Evolutionary conservation across 805 yeast genomes (phyloP).

Genomic region (Wickerhamomyces chaumierensis): DNA sequence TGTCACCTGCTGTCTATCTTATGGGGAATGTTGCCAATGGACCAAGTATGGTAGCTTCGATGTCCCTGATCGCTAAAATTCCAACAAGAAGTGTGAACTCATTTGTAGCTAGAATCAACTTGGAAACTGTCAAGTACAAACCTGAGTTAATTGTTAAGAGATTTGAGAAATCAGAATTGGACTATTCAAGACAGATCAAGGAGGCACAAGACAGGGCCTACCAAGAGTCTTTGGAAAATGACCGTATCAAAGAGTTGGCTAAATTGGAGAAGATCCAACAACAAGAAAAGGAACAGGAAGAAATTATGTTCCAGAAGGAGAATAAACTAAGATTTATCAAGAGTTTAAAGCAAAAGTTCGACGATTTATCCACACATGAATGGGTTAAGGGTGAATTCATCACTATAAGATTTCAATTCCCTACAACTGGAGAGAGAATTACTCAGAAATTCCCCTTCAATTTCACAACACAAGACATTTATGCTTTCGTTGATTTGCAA

Average conservation of each 20-base stretch:
- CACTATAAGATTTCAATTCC: constrained; percentile 41
- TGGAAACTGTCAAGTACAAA: constrained; percentile 40
- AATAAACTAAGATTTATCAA: constrained; percentile 7
- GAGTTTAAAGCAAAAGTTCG: constrained; percentile 5
- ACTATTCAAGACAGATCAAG: constrained; percentile 43
- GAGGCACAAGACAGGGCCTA: constrained; percentile 61
- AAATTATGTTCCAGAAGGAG: constrained; percentile 1
- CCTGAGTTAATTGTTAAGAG: constrained; percentile 52
- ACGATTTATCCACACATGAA: constrained; percentile 1
- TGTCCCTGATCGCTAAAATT: constrained; percentile 23
- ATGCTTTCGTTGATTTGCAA: constrained; percentile 36
- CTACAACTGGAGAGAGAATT: constrained; percentile 35
- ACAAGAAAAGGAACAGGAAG: constrained; percentile 9
- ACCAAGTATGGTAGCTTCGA: constrained; percentile 20
- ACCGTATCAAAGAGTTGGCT: constrained; percentile 39
- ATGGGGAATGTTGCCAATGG: constrained; percentile 47
- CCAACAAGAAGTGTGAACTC: constrained; percentile 20
- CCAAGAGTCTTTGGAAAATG: constrained; percentile 45
- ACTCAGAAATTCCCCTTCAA: constrained; percentile 31
- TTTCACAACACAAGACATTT: constrained; percentile 34
- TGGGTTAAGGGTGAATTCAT: constrained; percentile 23
- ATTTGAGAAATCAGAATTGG: constrained; percentile 48
- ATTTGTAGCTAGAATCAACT: constrained; percentile 25
- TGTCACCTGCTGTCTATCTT: constrained; percentile 43
- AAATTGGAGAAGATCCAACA: constrained; percentile 22